Percentiles rank a stretch among this genome's conserved stretches.
Evolutionary conservation across 2,329 filamentous ascomycete genomes (phyloP).

Genomic region (Botrytis squamosa): DNA sequence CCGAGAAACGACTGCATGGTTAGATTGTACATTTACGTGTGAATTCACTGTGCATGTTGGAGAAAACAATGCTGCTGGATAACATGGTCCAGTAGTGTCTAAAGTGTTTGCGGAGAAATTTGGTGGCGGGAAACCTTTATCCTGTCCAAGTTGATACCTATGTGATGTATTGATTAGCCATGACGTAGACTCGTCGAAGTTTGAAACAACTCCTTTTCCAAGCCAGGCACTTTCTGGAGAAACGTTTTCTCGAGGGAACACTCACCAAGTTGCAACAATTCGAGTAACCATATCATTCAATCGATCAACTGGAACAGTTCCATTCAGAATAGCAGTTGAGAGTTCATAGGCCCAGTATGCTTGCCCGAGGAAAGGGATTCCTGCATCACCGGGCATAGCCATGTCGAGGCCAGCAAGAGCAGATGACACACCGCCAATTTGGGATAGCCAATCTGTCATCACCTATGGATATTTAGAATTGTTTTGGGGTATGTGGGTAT

Average conservation of each 20-base stretch:
- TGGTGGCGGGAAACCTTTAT: slow-evolving; percentile 53
- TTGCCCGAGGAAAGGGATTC: slow-evolving; percentile 51
- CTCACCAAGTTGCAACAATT: slow-evolving; percentile 54
- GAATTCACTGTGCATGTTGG: slow-evolving; percentile 66
- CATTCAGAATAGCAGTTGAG: slow-evolving; percentile 55
- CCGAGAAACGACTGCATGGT: slow-evolving; percentile 51
- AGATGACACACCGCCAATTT: slow-evolving; percentile 58
- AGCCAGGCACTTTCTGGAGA: neutral
- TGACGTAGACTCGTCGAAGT: neutral
- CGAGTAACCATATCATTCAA: slow-evolving; percentile 58
- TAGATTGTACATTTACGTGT: slow-evolving; percentile 59
- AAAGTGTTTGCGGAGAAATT: slow-evolving; percentile 61
- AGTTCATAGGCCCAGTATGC: slow-evolving; percentile 57
- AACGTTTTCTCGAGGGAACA: neutral
- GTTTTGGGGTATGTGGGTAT: neutral
- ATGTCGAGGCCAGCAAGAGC: slow-evolving; percentile 65
- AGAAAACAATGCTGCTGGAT: slow-evolving; percentile 57
- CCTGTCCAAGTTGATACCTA: slow-evolving; percentile 55
- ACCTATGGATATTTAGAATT: slow-evolving; percentile 45
- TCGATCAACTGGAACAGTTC: slow-evolving; percentile 54
- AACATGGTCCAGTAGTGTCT: slow-evolving; percentile 53
- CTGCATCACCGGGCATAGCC: slow-evolving; percentile 64
- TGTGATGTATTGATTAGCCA: neutral
- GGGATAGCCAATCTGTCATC: slow-evolving; percentile 68
- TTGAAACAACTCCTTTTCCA: neutral